A percentile compares a stretch with the other conserved stretches of the same genome.
These are phyloP conservation scores for Tuber brumale DNA, from an alignment of 495 filamentous ascomycete genomes.

Conservation along the genomic window DNA sequence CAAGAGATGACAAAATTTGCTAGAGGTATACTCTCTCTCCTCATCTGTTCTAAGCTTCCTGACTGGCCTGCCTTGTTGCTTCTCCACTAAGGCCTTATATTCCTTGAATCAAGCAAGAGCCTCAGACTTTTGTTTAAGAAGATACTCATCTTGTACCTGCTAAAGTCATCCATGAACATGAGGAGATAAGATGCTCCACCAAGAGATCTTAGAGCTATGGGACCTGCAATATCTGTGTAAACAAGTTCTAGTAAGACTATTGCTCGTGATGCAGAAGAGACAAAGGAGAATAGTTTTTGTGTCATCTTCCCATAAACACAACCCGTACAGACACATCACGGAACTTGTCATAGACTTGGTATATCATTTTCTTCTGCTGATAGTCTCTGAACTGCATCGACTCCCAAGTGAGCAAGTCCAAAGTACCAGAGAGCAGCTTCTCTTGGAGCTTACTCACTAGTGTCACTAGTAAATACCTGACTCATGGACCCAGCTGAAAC, in stretches of 20 bases:
- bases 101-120: background rate
- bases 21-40: too few species aligned
- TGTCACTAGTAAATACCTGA: too few species aligned
- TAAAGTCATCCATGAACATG: background rate
- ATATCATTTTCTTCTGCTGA: background rate
- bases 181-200: background rate
- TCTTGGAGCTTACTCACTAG: background rate
- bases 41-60: too few species aligned
- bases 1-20: too few species aligned
- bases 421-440: background rate
- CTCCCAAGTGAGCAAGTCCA: background rate
- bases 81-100: background rate
- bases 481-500: too few species aligned
- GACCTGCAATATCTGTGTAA: background rate
- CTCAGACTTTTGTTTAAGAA: background rate
- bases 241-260: background rate
- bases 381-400: background rate
- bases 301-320: background rate
- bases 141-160: background rate
- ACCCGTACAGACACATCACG: background rate
- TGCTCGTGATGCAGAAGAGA: background rate
- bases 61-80: background rate
- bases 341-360: background rate
- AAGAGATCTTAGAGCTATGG: background rate
- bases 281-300: background rate